A percentile compares a stretch with the other conserved stretches of the same genome.
phyloP scores from a whole-genome alignment of 2,329 filamentous ascomycete species.

The Diaporthe aspalathi region DNA sequence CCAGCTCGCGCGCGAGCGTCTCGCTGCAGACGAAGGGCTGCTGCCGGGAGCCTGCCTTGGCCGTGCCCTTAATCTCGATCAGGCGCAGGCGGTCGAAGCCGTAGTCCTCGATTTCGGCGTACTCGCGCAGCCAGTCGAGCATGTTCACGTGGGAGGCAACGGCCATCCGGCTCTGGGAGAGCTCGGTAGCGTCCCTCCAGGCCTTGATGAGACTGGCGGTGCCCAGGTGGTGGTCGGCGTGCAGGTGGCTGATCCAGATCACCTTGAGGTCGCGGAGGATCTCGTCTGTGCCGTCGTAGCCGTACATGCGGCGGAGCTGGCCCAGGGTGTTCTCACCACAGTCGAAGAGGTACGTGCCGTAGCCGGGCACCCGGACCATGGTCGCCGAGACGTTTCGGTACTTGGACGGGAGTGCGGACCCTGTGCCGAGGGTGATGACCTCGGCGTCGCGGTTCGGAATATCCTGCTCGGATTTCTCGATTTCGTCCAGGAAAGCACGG shows the following conservation, averaged over 20 bases:
- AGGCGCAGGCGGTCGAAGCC: constrained; percentile 68
- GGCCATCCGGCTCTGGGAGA: constrained; percentile 58
- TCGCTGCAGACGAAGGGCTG: constrained; percentile 49
- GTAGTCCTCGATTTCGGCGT: constrained; percentile 80
- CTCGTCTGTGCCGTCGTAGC: constrained; percentile 71
- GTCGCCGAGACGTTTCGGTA: constrained; percentile 96
- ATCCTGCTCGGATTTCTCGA: constrained; percentile 67
- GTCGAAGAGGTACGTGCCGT: constrained; percentile 91
- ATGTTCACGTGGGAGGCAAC: constrained; percentile 79
- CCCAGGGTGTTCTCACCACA: constrained; percentile 93
- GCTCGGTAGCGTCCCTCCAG: constrained; percentile 73
- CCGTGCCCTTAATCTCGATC: constrained; percentile 41
- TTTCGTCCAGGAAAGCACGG: constrained; percentile 59
- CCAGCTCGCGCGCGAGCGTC: constrained; percentile 55
- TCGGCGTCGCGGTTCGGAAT: constrained; percentile 82
- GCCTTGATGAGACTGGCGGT: constrained; percentile 83
- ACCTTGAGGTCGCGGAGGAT: constrained; percentile 82
- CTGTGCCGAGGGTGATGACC: constrained; percentile 89
- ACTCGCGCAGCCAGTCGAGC: constrained; percentile 82
- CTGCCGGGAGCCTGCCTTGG: constrained; percentile 21
- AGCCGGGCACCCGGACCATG: constrained; percentile 82
- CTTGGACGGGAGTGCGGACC: constrained; percentile 89
- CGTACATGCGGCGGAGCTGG: constrained; percentile 82
- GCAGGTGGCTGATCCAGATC: constrained; percentile 94
- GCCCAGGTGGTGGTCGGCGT: constrained; percentile 96